phyloP scores from a whole-genome alignment of 345 rosid species.

The Nephelium lappaceum region DNA sequence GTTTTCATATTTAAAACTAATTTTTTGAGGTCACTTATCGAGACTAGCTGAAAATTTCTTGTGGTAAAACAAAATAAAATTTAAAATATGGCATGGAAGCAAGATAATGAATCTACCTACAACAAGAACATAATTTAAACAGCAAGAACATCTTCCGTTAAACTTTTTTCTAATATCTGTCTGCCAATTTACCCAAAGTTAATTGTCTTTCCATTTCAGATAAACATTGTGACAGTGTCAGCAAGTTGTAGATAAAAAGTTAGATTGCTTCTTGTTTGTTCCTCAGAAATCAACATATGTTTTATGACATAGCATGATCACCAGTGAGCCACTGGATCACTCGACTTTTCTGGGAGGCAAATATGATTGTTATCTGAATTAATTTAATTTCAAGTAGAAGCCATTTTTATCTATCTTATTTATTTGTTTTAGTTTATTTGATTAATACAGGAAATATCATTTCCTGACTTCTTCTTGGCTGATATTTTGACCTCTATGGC shows the following conservation, averaged over 20 bases:
- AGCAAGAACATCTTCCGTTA: not conserved
- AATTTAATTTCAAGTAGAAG: slow-evolving; percentile 6
- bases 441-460: slow-evolving; percentile 68
- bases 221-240: not conserved
- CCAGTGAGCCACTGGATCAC: not conserved
- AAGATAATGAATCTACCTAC: not conserved
- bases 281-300: not conserved
- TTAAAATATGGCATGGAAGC: not conserved
- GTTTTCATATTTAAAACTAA: not conserved
- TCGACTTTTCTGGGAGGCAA: not conserved
- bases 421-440: slow-evolving; percentile 19
- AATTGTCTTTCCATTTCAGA: not conserved
- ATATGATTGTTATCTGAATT: not conserved
- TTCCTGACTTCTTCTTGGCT: slow-evolving; percentile 91
- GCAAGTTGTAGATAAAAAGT: not conserved
- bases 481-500: slow-evolving; percentile 95
- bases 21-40: slow-evolving; percentile 4
- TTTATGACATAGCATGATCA: not conserved
- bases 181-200: not conserved
- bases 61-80: not conserved
- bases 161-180: not conserved
- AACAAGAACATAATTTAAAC: not conserved
- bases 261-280: not conserved
- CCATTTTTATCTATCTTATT: not conserved
- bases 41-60: not conserved